Base-by-base conservation (phyloP, 805 yeast species). In the Wickerhamomyces bovis region DNA sequence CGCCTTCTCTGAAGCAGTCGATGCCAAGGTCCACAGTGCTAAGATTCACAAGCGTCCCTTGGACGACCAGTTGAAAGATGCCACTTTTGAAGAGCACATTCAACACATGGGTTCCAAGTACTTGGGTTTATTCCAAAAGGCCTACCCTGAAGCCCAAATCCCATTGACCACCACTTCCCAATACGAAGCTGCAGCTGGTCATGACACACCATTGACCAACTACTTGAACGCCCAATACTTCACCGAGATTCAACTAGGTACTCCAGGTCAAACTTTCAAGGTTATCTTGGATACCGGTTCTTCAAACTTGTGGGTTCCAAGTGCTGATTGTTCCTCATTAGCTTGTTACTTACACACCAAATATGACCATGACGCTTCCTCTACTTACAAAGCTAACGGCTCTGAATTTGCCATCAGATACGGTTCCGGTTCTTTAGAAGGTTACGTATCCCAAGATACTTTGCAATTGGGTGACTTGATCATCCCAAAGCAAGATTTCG, bases 281-380 rank as follows among this genome's bases (percentile, higher is more conserved):
- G 98, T 94, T 43, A 81, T 94, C 53, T 75, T 94, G 61, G 99
- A 94, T 69, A 92, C 99, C 22, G 99, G 99, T 38, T 87, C 96
- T 40, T 86, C 97, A 40, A 94, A 94, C 70, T 75, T 94, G 71
- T 94, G 99, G 99, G 89, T 94, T 53, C 99, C 99, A 45, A 79
- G 95, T 50, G 56, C 75, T 39, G 89, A 87, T 55, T 94, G 99
- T 72, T 73, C 89, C 43, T 89, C 97, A 4, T 80, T 94, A 69
- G 98, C 99, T 44, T 94, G 99, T 72, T 92, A 78, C 77, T 75
- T 94, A 66, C 99, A 94, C 72, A 61, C 85, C 60, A 94, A 90
- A 76, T 94, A 89, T 65, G 94, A 87, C 68, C 94, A 88, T 61
- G 80, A 76, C 44, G 69, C 78, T 18, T 89, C 97, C n/a, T 72